Evolutionary conservation across 2,329 filamentous ascomycete genomes (phyloP).

Genomic region (Sordariomycetes sp.): DNA sequence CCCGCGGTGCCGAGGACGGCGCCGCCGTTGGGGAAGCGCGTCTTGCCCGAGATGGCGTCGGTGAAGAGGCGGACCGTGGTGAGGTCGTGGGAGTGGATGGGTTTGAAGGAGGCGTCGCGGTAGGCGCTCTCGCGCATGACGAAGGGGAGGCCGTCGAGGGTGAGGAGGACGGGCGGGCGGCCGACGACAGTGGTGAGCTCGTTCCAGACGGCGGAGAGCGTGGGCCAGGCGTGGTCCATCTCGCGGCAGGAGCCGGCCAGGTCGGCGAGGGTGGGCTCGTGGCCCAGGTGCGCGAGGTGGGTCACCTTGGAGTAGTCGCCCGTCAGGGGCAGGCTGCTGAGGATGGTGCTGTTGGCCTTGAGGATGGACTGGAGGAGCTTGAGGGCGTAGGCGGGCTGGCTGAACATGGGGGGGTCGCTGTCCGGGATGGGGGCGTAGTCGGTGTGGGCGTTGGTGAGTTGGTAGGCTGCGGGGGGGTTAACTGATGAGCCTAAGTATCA

Average conservation of each 20-base stretch:
- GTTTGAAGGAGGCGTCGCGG: conserved; percentile 56
- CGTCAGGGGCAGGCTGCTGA: conserved; percentile 38
- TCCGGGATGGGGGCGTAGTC: conserved; percentile 64
- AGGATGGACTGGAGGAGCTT: conserved; percentile 62
- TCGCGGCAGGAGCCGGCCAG: conserved; percentile 65
- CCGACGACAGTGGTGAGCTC: conserved; percentile 53
- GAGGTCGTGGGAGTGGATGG: conserved; percentile 80
- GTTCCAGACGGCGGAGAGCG: conserved; percentile 71
- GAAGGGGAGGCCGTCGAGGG: conserved; percentile 70
- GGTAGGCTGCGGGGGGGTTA: conserved; percentile 48
- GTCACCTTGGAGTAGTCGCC: conserved; percentile 31
- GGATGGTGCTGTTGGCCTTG: conserved; percentile 58
- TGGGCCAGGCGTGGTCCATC: conserved; percentile 65
- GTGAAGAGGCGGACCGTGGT: conserved; percentile 65
- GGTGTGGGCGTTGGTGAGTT: conserved; percentile 69
- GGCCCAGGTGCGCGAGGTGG: conserved; percentile 39
- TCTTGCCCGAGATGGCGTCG: conserved; percentile 55
- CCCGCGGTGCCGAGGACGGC: conserved; percentile 66
- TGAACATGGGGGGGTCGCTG: conserved; percentile 50
- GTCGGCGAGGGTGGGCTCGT: conserved; percentile 55
- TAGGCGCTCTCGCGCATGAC: conserved; percentile 74
- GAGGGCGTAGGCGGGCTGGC: conserved; percentile 69
- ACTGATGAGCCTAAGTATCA: neutral
- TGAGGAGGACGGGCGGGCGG: conserved; percentile 55
- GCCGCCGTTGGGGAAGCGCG: conserved; percentile 59